phyloP scores from a whole-genome alignment of 2,329 filamentous ascomycete species.

The Ceratocystis ficicola region DNA sequence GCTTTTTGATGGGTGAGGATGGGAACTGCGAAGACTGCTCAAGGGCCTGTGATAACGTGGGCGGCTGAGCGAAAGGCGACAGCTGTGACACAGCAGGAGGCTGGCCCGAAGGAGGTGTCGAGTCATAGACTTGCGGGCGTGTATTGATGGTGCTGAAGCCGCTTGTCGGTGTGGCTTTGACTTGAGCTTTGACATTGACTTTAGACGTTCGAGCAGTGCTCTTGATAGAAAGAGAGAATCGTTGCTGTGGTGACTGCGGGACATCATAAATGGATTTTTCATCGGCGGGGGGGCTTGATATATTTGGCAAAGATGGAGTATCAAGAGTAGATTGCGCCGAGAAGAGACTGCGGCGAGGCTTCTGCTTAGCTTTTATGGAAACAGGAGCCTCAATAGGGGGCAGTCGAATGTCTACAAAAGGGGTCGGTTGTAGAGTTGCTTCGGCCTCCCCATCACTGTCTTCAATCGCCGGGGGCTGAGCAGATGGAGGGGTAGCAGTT shows the following conservation, averaged over 20 bases:
- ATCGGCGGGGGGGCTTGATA: background rate
- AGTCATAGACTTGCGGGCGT: background rate
- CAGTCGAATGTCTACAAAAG: background rate
- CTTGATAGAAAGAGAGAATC: background rate
- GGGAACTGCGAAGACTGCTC: slow-evolving; percentile 14
- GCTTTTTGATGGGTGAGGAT: slow-evolving; percentile 1
- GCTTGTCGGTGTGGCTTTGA: background rate
- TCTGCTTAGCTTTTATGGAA: slow-evolving; percentile 6
- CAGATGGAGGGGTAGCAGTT: slow-evolving; percentile 9
- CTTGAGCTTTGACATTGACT: background rate
- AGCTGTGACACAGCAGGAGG: background rate
- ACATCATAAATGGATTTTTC: slow-evolving; percentile 19
- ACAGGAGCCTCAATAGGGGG: background rate
- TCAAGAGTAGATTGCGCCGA: background rate
- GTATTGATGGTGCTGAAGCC: background rate
- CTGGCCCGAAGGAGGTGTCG: slow-evolving; percentile 9
- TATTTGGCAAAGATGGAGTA: background rate
- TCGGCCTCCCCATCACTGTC: background rate
- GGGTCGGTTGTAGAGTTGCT: background rate
- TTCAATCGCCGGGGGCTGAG: slow-evolving; percentile 2
- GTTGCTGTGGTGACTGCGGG: slow-evolving; percentile 10
- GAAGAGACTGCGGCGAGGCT: slow-evolving; percentile 16
- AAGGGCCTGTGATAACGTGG: slow-evolving; percentile 5
- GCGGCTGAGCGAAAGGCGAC: background rate
- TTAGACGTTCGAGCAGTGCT: background rate